Percentiles rank a stretch among this genome's conserved stretches.
Conservation (phyloP, 495 filamentous ascomycete species). For the Penicillium steckii region DNA sequence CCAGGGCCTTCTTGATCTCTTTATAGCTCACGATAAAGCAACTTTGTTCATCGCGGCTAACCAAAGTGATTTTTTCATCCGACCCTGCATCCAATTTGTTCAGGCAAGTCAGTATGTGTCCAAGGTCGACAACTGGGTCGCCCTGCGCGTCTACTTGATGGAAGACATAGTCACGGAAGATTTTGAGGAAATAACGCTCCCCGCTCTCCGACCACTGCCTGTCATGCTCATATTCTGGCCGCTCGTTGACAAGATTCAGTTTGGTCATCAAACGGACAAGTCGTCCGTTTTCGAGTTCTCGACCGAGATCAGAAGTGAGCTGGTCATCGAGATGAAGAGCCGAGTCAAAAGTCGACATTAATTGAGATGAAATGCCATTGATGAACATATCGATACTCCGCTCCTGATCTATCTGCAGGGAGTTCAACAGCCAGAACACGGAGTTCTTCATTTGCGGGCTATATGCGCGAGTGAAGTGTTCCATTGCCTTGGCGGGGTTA, state of each 20-base stretch:
- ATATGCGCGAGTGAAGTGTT: constrained; percentile 70
- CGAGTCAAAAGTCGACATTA: constrained; percentile 68
- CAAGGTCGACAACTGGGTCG: constrained; percentile 76
- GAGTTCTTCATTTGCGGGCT: constrained; percentile 70
- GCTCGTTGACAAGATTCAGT: constrained; percentile 80
- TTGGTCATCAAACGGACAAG: constrained; percentile 81
- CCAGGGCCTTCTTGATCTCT: constrained; percentile 78
- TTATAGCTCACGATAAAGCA: constrained; percentile 82
- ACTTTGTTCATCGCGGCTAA: constrained; percentile 86
- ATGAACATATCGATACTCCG: constrained; percentile 79
- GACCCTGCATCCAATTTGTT: constrained; percentile 90
- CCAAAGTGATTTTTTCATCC: constrained; percentile 80
- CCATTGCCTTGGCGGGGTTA: constrained; percentile 61
- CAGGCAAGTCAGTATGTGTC: constrained; percentile 76
- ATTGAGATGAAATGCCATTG: constrained; percentile 68
- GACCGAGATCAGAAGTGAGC: constrained; percentile 62
- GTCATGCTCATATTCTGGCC: constrained; percentile 76
- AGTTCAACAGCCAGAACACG: constrained; percentile 71
- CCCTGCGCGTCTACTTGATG: constrained; percentile 87
- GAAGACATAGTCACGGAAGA: constrained; percentile 97
- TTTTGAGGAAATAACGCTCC: constrained; percentile 84
- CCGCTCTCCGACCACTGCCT: constrained; percentile 83
- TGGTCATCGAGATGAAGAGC: constrained; percentile 74
- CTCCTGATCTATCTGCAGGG: constrained; percentile 44
- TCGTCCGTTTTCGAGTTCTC: constrained; percentile 90